Conservation (phyloP, 768 basidiomycete genomes). For the Leccinellum luteum region DNA sequence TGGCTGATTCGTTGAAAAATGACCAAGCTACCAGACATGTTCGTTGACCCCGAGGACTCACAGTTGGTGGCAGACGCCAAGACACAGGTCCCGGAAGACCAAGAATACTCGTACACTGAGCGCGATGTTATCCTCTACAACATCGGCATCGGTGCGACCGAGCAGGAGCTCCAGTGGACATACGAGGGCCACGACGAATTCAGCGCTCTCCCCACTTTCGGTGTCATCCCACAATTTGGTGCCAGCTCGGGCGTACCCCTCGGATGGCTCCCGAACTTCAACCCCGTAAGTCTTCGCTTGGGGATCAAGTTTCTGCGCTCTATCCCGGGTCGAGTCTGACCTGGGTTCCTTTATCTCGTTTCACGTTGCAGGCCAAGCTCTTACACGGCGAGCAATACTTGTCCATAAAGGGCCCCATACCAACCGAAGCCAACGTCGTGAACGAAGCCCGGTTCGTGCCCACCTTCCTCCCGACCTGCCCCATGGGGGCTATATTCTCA, state of each 20-base stretch:
- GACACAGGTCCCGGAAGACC: conserved; percentile 48
- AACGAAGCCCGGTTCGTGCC: conserved; percentile 62
- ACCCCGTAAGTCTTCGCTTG: conserved; percentile 58
- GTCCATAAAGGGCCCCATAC: conserved; percentile 81
- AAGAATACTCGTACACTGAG: conserved; percentile 77
- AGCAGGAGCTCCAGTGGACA: conserved; percentile 87
- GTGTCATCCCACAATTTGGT: conserved; percentile 88
- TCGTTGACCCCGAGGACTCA: conserved; percentile 79
- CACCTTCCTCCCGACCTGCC: conserved; percentile 15
- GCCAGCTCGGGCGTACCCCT: conserved; percentile 65
- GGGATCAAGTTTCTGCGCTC: neutral
- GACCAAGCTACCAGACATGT: conserved; percentile 47
- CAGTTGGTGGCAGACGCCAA: conserved; percentile 82
- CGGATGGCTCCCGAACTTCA: conserved; percentile 94
- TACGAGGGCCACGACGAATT: conserved; percentile 91
- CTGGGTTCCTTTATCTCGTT: neutral
- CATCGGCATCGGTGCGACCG: conserved; percentile 90
- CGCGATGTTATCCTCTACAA: conserved; percentile 94
- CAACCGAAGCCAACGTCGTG: conserved; percentile 77
- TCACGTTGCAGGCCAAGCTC: conserved; percentile 70
- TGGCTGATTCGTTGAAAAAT: conserved; percentile 14
- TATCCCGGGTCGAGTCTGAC: neutral
- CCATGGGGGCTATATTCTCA: neutral
- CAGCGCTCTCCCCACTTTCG: conserved; percentile 86
- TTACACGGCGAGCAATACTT: conserved; percentile 98